Base-by-base conservation (phyloP, 2,329 filamentous ascomycete genomes). In the Penicillium sp. region DNA sequence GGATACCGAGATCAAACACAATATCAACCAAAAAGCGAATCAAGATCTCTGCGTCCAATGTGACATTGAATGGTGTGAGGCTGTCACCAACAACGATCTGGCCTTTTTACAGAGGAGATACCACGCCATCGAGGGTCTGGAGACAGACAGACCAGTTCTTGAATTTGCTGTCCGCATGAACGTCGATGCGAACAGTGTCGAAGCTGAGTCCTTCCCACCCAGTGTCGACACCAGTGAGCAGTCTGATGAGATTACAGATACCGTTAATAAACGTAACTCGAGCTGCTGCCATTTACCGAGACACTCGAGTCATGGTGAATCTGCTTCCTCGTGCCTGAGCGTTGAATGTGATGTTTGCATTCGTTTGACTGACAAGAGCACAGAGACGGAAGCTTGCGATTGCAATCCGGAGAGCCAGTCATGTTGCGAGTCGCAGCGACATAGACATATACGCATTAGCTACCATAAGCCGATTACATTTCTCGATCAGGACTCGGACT, bases 21-120 rank as follows among this genome's bases (percentile, higher is more conserved):
- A 63, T 18, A 10, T 61, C 2, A 23, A 54, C 9, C 18, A 5
- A 18, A n/a, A 13, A 12, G 4, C 28, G 13, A 8, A 32, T 9
- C 6, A 24, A 9, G 20, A 32, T 8, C 12, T 29, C 13, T 63
- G 58, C 24, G 15, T 42, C 3, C 47, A 57, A 31, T 61, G 57
- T 12, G 52, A 56, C 32, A 12, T 20, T 0, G 50, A 58, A 15
- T 49, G 54, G 49, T 18, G 23, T 0, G 24, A 18, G 5, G 52
- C 29, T 10, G 2, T 51, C 2, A 31, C 31, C 8, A 8, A 10
- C 2, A 8, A 15, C 15, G 10, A 23, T 23, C 10, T 10, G 13
- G 27, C 25, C 2, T 32, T 13, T 18, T 3, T 12, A 7, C 9
- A 29, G 6, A 33, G 27, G 2, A 6, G 23, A 0, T 46, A 41